Evolutionary conservation across 2,329 filamentous ascomycete species (phyloP).

Genomic region (Cercospora sp.): DNA sequence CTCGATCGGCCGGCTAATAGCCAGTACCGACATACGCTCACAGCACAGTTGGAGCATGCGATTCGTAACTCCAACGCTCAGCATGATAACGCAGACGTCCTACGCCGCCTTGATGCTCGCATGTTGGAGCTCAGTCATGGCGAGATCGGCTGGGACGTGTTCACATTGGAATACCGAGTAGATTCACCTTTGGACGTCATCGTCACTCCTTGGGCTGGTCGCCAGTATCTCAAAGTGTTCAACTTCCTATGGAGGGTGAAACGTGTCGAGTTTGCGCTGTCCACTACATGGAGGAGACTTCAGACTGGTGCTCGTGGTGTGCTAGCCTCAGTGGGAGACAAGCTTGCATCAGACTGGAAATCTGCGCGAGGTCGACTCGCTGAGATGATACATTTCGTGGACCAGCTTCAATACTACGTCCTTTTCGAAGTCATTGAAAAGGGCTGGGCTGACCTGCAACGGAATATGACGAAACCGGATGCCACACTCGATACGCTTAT

Average conservation of each 20-base stretch:
- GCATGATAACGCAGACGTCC: slow-evolving; percentile 87
- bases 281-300: slow-evolving; percentile 88
- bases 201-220: slow-evolving; percentile 90
- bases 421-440: slow-evolving; percentile 97
- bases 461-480: slow-evolving; percentile 71
- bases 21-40: slow-evolving; percentile 94
- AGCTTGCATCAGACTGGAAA: slow-evolving; percentile 71
- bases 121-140: slow-evolving; percentile 97
- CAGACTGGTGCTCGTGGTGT: slow-evolving; percentile 96
- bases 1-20: slow-evolving; percentile 93
- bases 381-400: slow-evolving; percentile 98
- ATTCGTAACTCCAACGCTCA: slow-evolving; percentile 97
- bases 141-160: slow-evolving; percentile 98
- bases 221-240: slow-evolving; percentile 98
- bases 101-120: slow-evolving; percentile 88
- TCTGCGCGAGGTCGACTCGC: slow-evolving; percentile 82
- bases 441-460: slow-evolving; percentile 88
- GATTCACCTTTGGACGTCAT: slow-evolving; percentile 95
- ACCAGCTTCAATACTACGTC: slow-evolving; percentile 97
- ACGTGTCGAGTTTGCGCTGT: slow-evolving; percentile 90
- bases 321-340: slow-evolving; percentile 71
- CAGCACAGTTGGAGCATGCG: slow-evolving; percentile 95
- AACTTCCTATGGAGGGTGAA: slow-evolving; percentile 99
- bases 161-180: slow-evolving; percentile 98
- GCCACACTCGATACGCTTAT: slow-evolving; percentile 95